A percentile compares a stretch with the other conserved stretches of the same genome.
Conservation (phyloP, 768 basidiomycete genomes). For the Termitomyces sp. region DNA sequence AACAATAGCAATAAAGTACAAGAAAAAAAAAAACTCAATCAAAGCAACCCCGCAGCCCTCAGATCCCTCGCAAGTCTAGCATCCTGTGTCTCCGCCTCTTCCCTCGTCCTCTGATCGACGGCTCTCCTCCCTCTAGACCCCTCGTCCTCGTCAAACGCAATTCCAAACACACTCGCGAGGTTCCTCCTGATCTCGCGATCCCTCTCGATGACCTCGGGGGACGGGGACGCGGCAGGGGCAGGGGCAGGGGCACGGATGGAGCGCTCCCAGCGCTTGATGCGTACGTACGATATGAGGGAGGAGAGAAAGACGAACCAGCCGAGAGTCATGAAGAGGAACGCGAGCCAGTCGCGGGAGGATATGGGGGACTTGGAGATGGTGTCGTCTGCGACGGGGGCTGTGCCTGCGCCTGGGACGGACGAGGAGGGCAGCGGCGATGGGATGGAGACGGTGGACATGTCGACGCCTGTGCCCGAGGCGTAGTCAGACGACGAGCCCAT, state of each 20-base stretch:
- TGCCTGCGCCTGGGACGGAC: background rate
- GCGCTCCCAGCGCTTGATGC: conserved; percentile 79
- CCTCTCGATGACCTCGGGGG: conserved; percentile 42
- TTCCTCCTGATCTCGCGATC: conserved; percentile 47
- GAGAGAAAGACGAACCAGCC: conserved; percentile 93
- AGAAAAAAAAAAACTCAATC: conserved; percentile 10
- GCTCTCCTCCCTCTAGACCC: background rate
- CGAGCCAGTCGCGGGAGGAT: conserved; percentile 79
- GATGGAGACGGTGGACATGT: background rate
- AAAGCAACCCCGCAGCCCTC: conserved; percentile 51
- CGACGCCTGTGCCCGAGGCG: conserved; percentile 25
- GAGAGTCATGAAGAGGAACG: conserved; percentile 87
- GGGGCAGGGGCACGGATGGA: conserved; percentile 52
- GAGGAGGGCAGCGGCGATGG: background rate
- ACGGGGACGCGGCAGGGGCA: conserved; percentile 27
- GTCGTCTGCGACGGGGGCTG: conserved; percentile 40
- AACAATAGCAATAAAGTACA: background rate
- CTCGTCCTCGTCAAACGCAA: conserved; percentile 32
- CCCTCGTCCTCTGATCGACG: background rate
- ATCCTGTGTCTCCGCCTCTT: conserved; percentile 25
- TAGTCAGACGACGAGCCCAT: background rate
- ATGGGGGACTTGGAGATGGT: conserved; percentile 21
- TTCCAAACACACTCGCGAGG: conserved; percentile 47
- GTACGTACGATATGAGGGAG: conserved; percentile 76
- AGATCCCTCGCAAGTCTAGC: conserved; percentile 43